Percentiles rank a stretch among this genome's conserved stretches.
These are phyloP conservation scores for Umbelopsis ramanniana DNA, from an alignment of 192 early-diverging fungal genomes.

Conservation along the genomic window DNA sequence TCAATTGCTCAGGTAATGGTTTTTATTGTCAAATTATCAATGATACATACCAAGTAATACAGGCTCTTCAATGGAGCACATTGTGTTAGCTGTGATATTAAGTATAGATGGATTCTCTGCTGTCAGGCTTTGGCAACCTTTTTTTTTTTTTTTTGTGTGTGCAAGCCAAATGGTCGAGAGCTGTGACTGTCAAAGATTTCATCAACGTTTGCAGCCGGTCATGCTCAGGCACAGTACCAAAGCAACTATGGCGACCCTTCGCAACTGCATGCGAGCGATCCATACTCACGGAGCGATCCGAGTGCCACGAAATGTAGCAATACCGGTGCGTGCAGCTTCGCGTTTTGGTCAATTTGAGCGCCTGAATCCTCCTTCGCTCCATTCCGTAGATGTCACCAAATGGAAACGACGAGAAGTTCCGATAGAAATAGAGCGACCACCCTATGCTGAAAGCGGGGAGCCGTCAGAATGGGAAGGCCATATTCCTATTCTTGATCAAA, in stretches of 20 bases:
- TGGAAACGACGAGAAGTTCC: slow-evolving; percentile 42
- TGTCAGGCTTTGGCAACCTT: neutral
- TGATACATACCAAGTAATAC: neutral
- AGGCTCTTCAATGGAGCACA: slow-evolving; percentile 18
- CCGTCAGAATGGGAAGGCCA: slow-evolving; percentile 49
- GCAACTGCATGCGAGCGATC: neutral
- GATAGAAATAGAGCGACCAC: slow-evolving; percentile 51
- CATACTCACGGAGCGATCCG: neutral
- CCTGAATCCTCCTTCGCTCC: slow-evolving; percentile 26
- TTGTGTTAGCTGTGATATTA: neutral
- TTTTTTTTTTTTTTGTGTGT: neutral
- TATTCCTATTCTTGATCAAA: slow-evolving; percentile 44
- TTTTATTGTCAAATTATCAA: too few species aligned
- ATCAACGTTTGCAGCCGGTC: neutral
- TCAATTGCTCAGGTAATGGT: neutral
- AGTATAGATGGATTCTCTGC: too few species aligned
- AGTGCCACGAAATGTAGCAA: neutral
- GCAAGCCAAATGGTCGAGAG: neutral
- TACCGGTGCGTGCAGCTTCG: neutral
- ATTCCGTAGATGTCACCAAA: slow-evolving; percentile 21
- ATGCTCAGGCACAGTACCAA: neutral
- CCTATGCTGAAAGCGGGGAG: slow-evolving; percentile 59
- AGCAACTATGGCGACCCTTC: neutral
- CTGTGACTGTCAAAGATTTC: neutral
- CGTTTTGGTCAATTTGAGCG: slow-evolving; percentile 27